Evolutionary conservation across 768 basidiomycete genomes (phyloP).

Genomic region (Gelatoporia subvermispora): DNA sequence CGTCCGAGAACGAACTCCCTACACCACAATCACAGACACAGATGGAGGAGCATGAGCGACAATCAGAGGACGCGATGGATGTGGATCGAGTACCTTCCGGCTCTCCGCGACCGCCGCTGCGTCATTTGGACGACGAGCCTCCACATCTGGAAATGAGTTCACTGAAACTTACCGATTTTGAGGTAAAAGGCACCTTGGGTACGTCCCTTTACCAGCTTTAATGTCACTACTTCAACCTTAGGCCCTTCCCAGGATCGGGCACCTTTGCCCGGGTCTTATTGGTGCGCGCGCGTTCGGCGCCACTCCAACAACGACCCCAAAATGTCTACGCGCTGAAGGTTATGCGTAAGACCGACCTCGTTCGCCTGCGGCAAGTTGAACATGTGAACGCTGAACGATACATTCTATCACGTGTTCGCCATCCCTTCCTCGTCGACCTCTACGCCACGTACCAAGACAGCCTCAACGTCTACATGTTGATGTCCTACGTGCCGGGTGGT

Average conservation of each 20-base stretch:
- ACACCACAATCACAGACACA: slow-evolving; percentile 1
- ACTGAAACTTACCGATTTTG: slow-evolving; percentile 71
- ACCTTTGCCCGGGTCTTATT: slow-evolving; percentile 94
- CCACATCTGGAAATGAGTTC: slow-evolving; percentile 54
- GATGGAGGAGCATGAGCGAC: slow-evolving; percentile 2
- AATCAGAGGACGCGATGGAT: slow-evolving; percentile 19
- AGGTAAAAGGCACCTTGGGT: slow-evolving; percentile 78
- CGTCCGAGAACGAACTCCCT: slow-evolving; percentile 3
- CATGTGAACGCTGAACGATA: slow-evolving; percentile 96
- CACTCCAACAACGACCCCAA: slow-evolving; percentile 39
- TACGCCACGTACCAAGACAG: slow-evolving; percentile 95
- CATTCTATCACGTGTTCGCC: slow-evolving; percentile 86
- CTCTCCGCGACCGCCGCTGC: slow-evolving; percentile 38
- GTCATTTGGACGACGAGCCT: slow-evolving; percentile 65
- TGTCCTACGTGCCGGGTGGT: slow-evolving; percentile 94
- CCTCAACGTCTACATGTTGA: slow-evolving; percentile 95
- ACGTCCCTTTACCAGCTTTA: slow-evolving; percentile 17
- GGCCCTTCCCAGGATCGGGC: slow-evolving; percentile 66
- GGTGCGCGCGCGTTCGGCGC: slow-evolving; percentile 63
- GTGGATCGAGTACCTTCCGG: slow-evolving; percentile 13
- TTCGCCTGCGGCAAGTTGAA: slow-evolving; percentile 90
- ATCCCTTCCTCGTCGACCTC: slow-evolving; percentile 96
- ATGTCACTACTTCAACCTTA: neutral
- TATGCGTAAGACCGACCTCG: slow-evolving; percentile 79
- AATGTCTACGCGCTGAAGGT: slow-evolving; percentile 85